Base-by-base conservation (phyloP, 805 yeast species). In the Yarrowia osloensis region DNA sequence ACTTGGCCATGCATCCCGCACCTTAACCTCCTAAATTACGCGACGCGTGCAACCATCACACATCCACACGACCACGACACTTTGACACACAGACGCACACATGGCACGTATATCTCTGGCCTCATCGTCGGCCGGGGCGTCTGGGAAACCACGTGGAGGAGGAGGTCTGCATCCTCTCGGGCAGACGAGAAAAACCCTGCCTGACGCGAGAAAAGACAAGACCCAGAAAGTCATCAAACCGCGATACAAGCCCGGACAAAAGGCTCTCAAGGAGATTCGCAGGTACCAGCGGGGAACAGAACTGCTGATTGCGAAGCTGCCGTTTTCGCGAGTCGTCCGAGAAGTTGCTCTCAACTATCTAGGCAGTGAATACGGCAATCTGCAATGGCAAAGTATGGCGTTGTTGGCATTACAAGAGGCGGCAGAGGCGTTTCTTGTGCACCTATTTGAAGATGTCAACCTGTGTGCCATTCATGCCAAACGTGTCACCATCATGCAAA, bases 381-480 rank as follows among this genome's bases (percentile, higher is more conserved):
- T 92, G 81, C 88, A 97, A 85, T 94, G 95, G 88, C 98, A 94
- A 81, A 90, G 97, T 68, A 90, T 96, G 72, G 99, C 99, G 72
- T 89, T 94, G 73, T 93, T 97, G 82, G 99, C 99, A 73, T 84
- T 94, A 75, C 99, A 94, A 81, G 99, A 95, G 83, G 93, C 98
- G 71, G 97, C 94, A 70, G 99, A 94, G 85, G 98, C 98, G 77
- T 95, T 92, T 86, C 85, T 95, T 75, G 97, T 94, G 67, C 91
- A 97, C 69, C 82, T 94, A 77, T 95, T 94, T 74, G 98, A 94
- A 85, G 98, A 95, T 81, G 95, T 98, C 73, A 94, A 93, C 85
- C 86, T 94, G 84, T 95, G 98, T 84, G 98, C 98, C 72, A 91
- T 92, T 74, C 99, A 94, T 82, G 99, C 98, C 77, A 94, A 95